Conservation (phyloP, 129 eudicot genomes). For the Lonicera japonica region DNA sequence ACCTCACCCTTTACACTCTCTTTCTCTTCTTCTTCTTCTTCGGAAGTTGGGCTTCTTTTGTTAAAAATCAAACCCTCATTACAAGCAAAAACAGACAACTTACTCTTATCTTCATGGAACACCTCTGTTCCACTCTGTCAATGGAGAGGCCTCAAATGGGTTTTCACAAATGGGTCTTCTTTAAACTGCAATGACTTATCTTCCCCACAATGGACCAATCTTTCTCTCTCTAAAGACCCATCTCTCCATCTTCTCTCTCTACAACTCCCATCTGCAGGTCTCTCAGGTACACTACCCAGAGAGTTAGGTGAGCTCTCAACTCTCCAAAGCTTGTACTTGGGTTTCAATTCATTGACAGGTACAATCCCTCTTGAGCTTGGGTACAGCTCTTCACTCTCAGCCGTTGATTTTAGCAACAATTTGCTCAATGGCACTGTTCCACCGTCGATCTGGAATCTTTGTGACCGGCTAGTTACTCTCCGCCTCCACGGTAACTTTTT, state of each 20-base stretch:
- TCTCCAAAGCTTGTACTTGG: slow-evolving; percentile 55
- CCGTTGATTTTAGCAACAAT: slow-evolving; percentile 74
- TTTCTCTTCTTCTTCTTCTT: slow-evolving; percentile 21
- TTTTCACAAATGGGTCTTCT: slow-evolving; percentile 35
- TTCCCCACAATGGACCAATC: slow-evolving; percentile 63
- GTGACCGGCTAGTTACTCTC: slow-evolving; percentile 56
- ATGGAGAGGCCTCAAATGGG: slow-evolving; percentile 87
- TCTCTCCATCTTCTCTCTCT: slow-evolving; percentile 56
- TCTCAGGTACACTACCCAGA: slow-evolving; percentile 66
- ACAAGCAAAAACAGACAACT: slow-evolving; percentile 49
- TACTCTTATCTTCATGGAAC: slow-evolving; percentile 66
- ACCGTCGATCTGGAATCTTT: slow-evolving; percentile 83
- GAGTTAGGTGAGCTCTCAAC: slow-evolving; percentile 62
- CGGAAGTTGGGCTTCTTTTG: slow-evolving; percentile 57
- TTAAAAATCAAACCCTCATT: slow-evolving; percentile 59
- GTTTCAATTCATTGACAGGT: slow-evolving; percentile 59
- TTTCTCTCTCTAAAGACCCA: slow-evolving; percentile 48
- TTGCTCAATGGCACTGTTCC: slow-evolving; percentile 64
- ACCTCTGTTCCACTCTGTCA: slow-evolving; percentile 74
- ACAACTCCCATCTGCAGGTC: slow-evolving; percentile 88
- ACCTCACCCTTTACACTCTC: not conserved
- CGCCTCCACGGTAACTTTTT: slow-evolving; percentile 63
- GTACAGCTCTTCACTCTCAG: slow-evolving; percentile 61
- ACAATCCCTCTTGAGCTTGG: slow-evolving; percentile 81
- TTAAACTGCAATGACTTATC: slow-evolving; percentile 47